These are phyloP conservation scores for Ceriops decandra DNA, from an alignment of 345 rosid genomes.

Conservation along the genomic window DNA sequence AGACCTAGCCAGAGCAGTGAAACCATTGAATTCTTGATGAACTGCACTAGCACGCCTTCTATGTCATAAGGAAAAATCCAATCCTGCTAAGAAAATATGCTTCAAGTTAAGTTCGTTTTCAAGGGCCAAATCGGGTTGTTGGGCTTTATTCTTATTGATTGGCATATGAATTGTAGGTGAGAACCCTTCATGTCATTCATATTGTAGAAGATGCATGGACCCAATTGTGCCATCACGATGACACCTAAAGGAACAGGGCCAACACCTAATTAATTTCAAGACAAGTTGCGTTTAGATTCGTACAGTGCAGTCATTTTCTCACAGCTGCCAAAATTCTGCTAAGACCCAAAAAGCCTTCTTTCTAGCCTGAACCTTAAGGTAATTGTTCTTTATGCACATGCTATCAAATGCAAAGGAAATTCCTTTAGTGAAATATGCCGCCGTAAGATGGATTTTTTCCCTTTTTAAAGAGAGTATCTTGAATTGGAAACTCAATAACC, in stretches of 20 bases:
- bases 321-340: slow-evolving; percentile 2
- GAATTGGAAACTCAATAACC: no score
- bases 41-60: no score
- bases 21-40: no score
- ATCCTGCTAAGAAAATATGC: no score
- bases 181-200: neutral
- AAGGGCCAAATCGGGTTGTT: neutral
- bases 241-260: neutral
- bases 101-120: no score
- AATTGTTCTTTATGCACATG: neutral
- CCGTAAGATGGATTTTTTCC: no score
- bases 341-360: neutral
- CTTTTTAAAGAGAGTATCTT: no score
- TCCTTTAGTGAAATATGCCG: no score
- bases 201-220: slow-evolving; percentile 21
- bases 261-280: slow-evolving; percentile 1
- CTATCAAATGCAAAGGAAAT: no score
- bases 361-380: neutral
- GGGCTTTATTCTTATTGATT: slow-evolving; percentile 5
- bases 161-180: slow-evolving; percentile 16
- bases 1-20: no score
- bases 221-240: slow-evolving; percentile 18
- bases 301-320: slow-evolving; percentile 30
- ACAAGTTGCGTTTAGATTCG: slow-evolving; percentile 24
- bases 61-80: no score